A percentile compares a stretch with the other conserved stretches of the same genome.
These are phyloP conservation scores for Mucor racemosus DNA, from an alignment of 371 early-diverging fungal species.

Conservation along the genomic window DNA sequence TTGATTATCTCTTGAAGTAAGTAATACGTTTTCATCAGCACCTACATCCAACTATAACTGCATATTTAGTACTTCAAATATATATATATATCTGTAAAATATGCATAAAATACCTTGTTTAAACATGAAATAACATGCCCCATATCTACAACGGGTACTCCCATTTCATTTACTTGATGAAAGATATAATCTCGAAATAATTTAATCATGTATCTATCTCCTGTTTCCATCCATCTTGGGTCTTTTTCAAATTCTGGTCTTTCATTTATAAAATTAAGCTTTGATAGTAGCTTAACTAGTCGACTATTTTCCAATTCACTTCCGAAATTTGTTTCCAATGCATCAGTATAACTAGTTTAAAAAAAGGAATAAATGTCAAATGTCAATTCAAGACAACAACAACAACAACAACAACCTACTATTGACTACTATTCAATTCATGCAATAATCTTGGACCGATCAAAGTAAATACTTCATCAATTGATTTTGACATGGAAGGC, in stretches of 20 bases:
- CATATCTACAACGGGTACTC: constrained; percentile 86
- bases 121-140: constrained; percentile 92
- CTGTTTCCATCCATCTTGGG: constrained; percentile 95
- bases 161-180: constrained; percentile 91
- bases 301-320: constrained; percentile 91
- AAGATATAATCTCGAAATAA: constrained; percentile 96
- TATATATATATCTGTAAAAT: no score
- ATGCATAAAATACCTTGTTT: constrained; percentile 78
- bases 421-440: constrained; percentile 75
- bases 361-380: background rate
- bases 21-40: constrained; percentile 88
- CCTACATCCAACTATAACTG: constrained; percentile 84
- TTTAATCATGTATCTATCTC: constrained; percentile 93
- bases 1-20: constrained; percentile 92
- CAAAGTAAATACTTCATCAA: constrained; percentile 86
- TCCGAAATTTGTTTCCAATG: constrained; percentile 76
- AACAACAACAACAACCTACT: constrained; percentile 44
- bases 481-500: constrained; percentile 72
- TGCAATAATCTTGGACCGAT: constrained; percentile 78
- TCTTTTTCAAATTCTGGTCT: constrained; percentile 93
- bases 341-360: constrained; percentile 67
- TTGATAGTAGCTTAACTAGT: constrained; percentile 79
- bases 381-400: no score
- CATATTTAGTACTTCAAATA: no score
- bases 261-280: constrained; percentile 94